phyloP scores from a whole-genome alignment of 2,329 filamentous ascomycete species.

The Talaromyces sp. region DNA sequence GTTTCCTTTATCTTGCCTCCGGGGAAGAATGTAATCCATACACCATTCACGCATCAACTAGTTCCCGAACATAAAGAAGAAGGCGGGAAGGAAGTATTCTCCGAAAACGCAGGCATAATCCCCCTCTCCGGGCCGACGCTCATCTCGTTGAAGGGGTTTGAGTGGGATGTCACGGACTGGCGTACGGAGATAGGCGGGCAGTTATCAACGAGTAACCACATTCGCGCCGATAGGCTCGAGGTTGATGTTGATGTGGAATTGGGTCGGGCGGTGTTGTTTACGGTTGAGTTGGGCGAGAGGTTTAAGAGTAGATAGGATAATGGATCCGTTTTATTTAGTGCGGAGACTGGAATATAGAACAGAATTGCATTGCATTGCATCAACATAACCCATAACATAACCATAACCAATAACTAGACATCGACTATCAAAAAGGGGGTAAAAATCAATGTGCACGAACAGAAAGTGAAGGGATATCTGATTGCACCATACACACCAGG shows the following conservation, averaged over 20 bases:
- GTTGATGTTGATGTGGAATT: slow-evolving; percentile 54
- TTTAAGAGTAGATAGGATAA: too few relatives aligned
- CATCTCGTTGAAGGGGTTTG: slow-evolving; percentile 77
- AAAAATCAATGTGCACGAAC: slow-evolving; percentile 20
- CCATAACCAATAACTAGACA: slow-evolving; percentile 9
- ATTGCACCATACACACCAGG: slow-evolving; percentile 20
- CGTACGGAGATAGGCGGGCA: slow-evolving; percentile 70
- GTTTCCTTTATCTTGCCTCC: slow-evolving; percentile 76
- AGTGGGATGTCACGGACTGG: slow-evolving; percentile 90
- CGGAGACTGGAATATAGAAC: slow-evolving; percentile 10
- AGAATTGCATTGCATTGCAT: slow-evolving; percentile 4
- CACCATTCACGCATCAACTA: slow-evolving; percentile 47
- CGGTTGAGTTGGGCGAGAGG: slow-evolving; percentile 60
- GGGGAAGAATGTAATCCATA: slow-evolving; percentile 66
- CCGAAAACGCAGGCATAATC: slow-evolving; percentile 79
- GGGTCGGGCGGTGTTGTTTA: slow-evolving; percentile 66
- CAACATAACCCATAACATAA: neutral
- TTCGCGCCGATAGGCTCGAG: slow-evolving; percentile 60
- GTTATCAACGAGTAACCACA: slow-evolving; percentile 79
- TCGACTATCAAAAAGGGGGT: neutral
- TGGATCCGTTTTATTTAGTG: too few relatives aligned
- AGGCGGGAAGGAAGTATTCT: slow-evolving; percentile 51
- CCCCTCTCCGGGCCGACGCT: slow-evolving; percentile 74
- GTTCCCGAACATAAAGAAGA: slow-evolving; percentile 18
- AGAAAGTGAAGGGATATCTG: slow-evolving; percentile 27